phyloP scores from a whole-genome alignment of 345 rosid genomes.

The Lepidium didymum region DNA sequence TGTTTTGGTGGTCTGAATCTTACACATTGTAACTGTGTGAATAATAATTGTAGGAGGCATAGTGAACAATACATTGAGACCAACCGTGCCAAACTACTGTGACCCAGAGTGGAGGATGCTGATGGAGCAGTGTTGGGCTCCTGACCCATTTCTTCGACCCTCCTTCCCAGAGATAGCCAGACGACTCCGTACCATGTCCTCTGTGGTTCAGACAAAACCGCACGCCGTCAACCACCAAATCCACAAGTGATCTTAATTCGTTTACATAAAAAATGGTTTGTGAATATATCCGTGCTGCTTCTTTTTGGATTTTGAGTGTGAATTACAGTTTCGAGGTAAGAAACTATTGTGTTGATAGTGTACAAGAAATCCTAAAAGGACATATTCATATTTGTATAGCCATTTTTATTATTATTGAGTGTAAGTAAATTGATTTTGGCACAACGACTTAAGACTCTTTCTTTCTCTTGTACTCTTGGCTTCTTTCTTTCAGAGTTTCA shows the following conservation, averaged over 20 bases:
- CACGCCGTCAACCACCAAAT: conserved; percentile 31
- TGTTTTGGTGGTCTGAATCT: conserved; percentile 22
- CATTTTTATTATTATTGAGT: conserved; percentile 19
- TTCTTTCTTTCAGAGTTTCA: neutral
- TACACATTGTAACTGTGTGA: conserved; percentile 24
- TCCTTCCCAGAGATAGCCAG: conserved; percentile 74
- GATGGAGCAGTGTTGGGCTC: conserved; percentile 94
- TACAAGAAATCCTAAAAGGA: conserved; percentile 19
- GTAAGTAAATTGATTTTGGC: conserved; percentile 29
- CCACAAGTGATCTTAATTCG: conserved; percentile 14
- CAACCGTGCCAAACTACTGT: conserved; percentile 57
- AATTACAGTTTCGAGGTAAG: conserved; percentile 10
- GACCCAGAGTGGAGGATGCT: conserved; percentile 73
- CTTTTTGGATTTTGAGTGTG: conserved; percentile 14
- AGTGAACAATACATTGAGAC: conserved; percentile 75
- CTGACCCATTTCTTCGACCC: conserved; percentile 69
- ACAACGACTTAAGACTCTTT: neutral
- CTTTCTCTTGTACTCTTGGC: neutral
- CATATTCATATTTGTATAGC: conserved; percentile 26
- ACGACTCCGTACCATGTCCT: conserved; percentile 62
- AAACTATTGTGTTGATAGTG: conserved; percentile 18
- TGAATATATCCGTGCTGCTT: conserved; percentile 2
- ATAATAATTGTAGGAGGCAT: conserved; percentile 54
- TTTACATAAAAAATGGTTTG: neutral
- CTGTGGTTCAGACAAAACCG: conserved; percentile 40